Conservation (phyloP, 2,329 filamentous ascomycete genomes). For the Thermothelomyces thermophilus region DNA sequence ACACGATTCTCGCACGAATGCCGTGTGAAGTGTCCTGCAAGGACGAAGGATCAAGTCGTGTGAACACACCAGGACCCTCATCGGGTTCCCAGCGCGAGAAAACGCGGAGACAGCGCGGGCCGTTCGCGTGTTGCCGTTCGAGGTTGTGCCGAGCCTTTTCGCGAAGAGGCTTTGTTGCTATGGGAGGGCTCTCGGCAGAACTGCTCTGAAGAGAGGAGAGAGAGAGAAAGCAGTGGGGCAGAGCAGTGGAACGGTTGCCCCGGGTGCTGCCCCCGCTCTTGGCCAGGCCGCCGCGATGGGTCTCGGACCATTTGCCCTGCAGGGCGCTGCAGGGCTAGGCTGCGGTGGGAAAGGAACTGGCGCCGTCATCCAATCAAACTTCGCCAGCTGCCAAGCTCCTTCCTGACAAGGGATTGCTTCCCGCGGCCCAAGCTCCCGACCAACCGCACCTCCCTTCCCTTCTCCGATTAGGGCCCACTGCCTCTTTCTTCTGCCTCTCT, state of each 20-base stretch:
- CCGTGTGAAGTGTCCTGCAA: too few relatives aligned
- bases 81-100: background rate
- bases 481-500: background rate
- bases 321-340: slow-evolving; percentile 18
- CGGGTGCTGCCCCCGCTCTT: slow-evolving; percentile 4
- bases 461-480: too few relatives aligned
- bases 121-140: background rate
- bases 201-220: too few relatives aligned
- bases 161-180: slow-evolving; percentile 1
- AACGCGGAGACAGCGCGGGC: background rate
- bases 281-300: slow-evolving; percentile 8
- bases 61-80: background rate
- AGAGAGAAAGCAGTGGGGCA: background rate
- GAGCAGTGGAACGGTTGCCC: background rate
- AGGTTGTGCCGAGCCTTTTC: too few relatives aligned
- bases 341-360: slow-evolving; percentile 2
- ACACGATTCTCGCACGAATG: too few relatives aligned
- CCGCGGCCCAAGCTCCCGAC: slow-evolving; percentile 5
- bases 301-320: slow-evolving; percentile 12
- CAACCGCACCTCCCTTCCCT: background rate
- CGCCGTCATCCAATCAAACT: slow-evolving; percentile 16
- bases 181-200: background rate
- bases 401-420: slow-evolving; percentile 9
- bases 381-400: slow-evolving; percentile 16
- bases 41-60: too few relatives aligned